Base-by-base conservation (phyloP, 176 grass and related monocot genomes). In the Dendrocalamus sinicus region DNA sequence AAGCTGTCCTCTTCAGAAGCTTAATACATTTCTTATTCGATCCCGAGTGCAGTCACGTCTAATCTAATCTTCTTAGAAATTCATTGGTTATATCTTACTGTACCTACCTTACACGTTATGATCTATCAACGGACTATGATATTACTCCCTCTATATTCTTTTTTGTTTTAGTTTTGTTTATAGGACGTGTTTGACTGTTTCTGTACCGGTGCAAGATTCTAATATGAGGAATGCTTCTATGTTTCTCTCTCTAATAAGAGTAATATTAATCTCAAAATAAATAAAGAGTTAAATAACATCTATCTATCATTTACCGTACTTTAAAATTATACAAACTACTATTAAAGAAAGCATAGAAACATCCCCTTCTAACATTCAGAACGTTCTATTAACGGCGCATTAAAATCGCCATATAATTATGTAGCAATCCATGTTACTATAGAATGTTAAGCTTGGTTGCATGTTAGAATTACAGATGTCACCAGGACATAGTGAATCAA, bases 401-500 rank as follows among this genome's bases (percentile, higher is more conserved):
- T 76, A 23, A 28, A 64, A 76, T 10, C 32, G 45, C 12, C 30
- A 6, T 22, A 20, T 32, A 51, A 51, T 51, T 51, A 37, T 12
- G 16, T 53, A 16, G 16, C 22, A 55, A 16, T 70, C 65, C 86
- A 59, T 58, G n/a, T 55, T 16, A 12, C 1, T 65, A 46, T 9
- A 37, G 23, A 15, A 44, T 60, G 40, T 44, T 20, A 40, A 40
- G 75, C 54, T 37, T 20, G 16, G 44, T 23, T 40, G 73, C 45
- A 46, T 47, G 81, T 23, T 28, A n/a, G 41, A 20, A 55, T 76
- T 32, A 81, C 76, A 76, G 53, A 61, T 86, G 83, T 69, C 82
- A 45, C 81, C 35, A 12, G 80, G 13, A 45, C 67, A 2, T 26
- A 14, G 58, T 47, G 87, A 65, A 22, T 79, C 70, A 59, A 37